Conservation (phyloP, 75 land plant genomes). For the Cryptomeria japonica region DNA sequence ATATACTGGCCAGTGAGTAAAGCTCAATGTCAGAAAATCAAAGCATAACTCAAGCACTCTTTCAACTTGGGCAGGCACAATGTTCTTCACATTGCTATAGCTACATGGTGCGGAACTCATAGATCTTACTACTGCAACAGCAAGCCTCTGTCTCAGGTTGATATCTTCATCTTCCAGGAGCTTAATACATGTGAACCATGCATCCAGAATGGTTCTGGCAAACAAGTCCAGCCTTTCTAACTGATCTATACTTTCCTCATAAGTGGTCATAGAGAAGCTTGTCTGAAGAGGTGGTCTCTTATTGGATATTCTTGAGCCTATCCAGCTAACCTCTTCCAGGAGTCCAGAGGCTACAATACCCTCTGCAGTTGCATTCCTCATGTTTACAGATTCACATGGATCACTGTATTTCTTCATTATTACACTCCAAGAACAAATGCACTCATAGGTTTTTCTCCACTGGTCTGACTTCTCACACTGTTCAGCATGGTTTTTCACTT, state of each 20-base stretch:
- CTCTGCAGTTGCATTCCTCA: conserved; percentile 83
- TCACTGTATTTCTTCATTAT: conserved; percentile 56
- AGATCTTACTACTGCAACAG: conserved; percentile 48
- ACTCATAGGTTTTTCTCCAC: conserved; percentile 21
- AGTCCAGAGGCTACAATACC: conserved; percentile 76
- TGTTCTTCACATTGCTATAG: conserved; percentile 17
- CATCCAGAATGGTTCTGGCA: conserved; percentile 45
- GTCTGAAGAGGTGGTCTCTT: not conserved
- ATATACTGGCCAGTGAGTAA: conserved; percentile 72
- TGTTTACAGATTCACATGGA: conserved; percentile 75
- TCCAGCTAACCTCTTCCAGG: conserved; percentile 57
- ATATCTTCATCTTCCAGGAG: conserved; percentile 92
- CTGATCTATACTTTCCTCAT: not conserved
- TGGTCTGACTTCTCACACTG: conserved; percentile 11
- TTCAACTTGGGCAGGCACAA: conserved; percentile 86
- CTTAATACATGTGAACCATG: conserved; percentile 71
- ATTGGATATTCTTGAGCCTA: conserved; percentile 34
- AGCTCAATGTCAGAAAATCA: conserved; percentile 53
- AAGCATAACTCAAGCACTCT: conserved; percentile 75
- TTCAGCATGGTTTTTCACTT: conserved; percentile 2
- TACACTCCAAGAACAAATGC: conserved; percentile 35
- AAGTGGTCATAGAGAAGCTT: not conserved
- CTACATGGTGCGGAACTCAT: conserved; percentile 15
- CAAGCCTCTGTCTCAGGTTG: conserved; percentile 66
- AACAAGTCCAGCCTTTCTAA: conserved; percentile 26